phyloP scores from a whole-genome alignment of 495 filamentous ascomycete genomes.

The Amphirosellinia nigrospora region DNA sequence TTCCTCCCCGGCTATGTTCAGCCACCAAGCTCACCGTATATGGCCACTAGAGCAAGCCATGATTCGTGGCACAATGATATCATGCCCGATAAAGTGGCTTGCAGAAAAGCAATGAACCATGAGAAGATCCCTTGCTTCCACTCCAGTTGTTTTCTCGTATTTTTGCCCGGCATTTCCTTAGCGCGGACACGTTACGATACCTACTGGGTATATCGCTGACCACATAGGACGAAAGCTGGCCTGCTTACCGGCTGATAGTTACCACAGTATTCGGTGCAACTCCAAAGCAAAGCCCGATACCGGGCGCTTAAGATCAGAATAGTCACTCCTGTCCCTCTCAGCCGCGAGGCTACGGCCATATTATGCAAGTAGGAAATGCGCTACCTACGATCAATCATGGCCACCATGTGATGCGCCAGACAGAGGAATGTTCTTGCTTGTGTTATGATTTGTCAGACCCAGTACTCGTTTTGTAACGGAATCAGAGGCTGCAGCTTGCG shows the following conservation, averaged over 20 bases:
- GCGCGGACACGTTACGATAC: background rate
- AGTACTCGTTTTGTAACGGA: background rate
- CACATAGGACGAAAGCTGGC: background rate
- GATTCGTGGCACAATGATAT: slow-evolving; percentile 1
- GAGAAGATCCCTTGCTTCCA: background rate
- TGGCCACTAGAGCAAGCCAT: slow-evolving; percentile 7
- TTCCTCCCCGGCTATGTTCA: background rate
- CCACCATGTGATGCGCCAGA: background rate
- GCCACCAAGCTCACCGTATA: slow-evolving; percentile 1
- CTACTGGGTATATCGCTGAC: background rate
- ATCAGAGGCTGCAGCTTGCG: background rate
- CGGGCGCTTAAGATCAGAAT: background rate
- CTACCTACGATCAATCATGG: background rate
- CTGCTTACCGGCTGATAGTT: slow-evolving; percentile 1
- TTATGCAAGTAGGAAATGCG: background rate
- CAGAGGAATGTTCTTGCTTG: background rate
- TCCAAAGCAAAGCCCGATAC: background rate
- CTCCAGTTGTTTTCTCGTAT: background rate
- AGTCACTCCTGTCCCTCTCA: background rate
- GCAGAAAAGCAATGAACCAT: slow-evolving; percentile 20
- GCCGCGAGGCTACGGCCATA: background rate
- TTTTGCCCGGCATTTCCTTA: background rate
- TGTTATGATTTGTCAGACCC: background rate
- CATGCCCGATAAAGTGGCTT: background rate
- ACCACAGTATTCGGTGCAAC: background rate